Base-by-base conservation (phyloP, 345 rosid species). In the Heritiera fomes region DNA sequence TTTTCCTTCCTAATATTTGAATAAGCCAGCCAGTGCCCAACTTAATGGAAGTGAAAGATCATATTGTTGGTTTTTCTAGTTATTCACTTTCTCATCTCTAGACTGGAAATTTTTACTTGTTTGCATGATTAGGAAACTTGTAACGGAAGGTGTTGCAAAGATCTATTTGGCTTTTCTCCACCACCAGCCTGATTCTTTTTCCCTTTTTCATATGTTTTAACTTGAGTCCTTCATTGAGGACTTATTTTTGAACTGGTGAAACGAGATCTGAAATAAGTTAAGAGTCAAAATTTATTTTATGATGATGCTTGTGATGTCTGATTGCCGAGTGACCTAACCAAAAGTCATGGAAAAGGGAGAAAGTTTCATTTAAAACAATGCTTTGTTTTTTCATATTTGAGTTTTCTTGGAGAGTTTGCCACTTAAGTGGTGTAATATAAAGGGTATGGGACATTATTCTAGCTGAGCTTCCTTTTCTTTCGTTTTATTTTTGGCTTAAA, bases 1-100 rank as follows among this genome's bases (percentile, higher is more conserved):
- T n/a, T 47, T 79, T 63, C 72, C 77, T 14, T 49, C 23, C 20
- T 30, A 32, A 49, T 53, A 77, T 50, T 72, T 50, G 77, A 15
- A 52, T 41, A 34, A 2, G n/a, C 38, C 45, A 20, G 8, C 43
- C 5, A 10, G 32, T 49, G 38, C 18, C n/a, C 59, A 12, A 32
- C 52, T 49, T 71, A 18, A 59, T 34, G 62, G 40, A 62, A 32
- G 62, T 62, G 49, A 18, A 63, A 49, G 23, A 40, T 72, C 47
- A 14, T 63, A 20, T 52, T 14, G 56, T 75, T 76, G 58, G 71
- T 14, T 11, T 60, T 58, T 72, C 62, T 71, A 40, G 53, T 11
- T 70, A 17, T 70, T n/a, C 68, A 60, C 15, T 11, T 61, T 6
- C 43, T 38, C 52, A 43, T 68, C 30, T 12, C 23, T 78, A 60